Percentiles rank a stretch among this genome's conserved stretches.
These are phyloP conservation scores for Phytopythium ostracodes DNA, from an alignment of 352 stramenopile species.

Conservation along the genomic window DNA sequence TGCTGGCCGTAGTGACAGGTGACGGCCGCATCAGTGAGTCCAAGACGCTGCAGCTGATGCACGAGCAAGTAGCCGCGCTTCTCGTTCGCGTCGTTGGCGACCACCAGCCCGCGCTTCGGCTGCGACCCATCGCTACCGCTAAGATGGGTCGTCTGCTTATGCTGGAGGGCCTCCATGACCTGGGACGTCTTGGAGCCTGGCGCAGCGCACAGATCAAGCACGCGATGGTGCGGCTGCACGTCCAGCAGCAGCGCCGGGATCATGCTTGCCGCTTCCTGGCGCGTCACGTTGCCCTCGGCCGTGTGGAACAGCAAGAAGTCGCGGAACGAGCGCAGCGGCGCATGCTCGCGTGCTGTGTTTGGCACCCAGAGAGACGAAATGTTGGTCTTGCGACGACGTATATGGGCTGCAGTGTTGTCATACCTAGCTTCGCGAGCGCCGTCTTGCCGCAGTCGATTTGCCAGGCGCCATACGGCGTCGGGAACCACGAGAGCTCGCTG, in stretches of 20 bases:
- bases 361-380: background rate
- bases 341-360: slow-evolving; percentile 36
- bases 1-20: slow-evolving; percentile 91
- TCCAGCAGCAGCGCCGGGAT: slow-evolving; percentile 96
- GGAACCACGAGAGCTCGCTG: slow-evolving; percentile 65
- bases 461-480: slow-evolving; percentile 50
- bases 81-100: slow-evolving; percentile 95
- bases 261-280: slow-evolving; percentile 98
- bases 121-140: background rate
- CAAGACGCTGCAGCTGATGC: slow-evolving; percentile 85
- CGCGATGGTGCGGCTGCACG: slow-evolving; percentile 79
- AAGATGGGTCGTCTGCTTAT: background rate
- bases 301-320: slow-evolving; percentile 92
- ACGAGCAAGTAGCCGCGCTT: slow-evolving; percentile 97
- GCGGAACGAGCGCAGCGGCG: slow-evolving; percentile 84
- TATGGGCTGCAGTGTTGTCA: background rate
- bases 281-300: slow-evolving; percentile 88
- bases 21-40: slow-evolving; percentile 81
- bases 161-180: slow-evolving; percentile 87
- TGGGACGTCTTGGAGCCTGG: slow-evolving; percentile 99
- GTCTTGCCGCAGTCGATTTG: slow-evolving; percentile 70
- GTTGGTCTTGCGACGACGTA: background rate
- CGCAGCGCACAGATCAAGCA: slow-evolving; percentile 86
- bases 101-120: slow-evolving; percentile 66
- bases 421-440: slow-evolving; percentile 53